Percentiles rank a stretch among this genome's conserved stretches.
phyloP scores from a whole-genome alignment of 306 rosid species.

The Vigna angularis region DNA sequence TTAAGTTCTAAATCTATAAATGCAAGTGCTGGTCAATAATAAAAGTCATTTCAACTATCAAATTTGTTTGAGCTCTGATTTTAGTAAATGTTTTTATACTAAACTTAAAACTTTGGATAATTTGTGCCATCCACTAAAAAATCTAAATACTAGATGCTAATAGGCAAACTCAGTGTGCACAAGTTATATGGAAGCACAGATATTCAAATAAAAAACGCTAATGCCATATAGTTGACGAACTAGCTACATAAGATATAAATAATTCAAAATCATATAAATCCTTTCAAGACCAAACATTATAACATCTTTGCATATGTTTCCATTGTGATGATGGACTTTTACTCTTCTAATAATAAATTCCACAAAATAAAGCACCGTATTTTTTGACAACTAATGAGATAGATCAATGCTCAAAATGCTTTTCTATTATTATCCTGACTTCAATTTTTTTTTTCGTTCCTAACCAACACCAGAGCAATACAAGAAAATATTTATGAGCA shows the following conservation, averaged over 20 bases:
- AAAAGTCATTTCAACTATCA: slow-evolving; percentile 24
- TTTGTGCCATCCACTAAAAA: background rate
- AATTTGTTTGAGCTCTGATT: slow-evolving; percentile 23
- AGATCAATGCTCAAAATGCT: slow-evolving; percentile 2
- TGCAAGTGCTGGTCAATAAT: slow-evolving; percentile 5
- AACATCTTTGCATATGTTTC: slow-evolving; percentile 14
- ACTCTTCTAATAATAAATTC: slow-evolving; percentile 4
- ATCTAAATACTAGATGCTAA: background rate
- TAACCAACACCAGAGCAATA: background rate
- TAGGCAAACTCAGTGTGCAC: background rate
- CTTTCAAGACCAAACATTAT: slow-evolving; percentile 13
- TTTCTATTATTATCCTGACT: background rate
- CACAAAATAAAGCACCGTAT: background rate
- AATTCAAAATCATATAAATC: background rate
- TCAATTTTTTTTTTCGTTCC: background rate
- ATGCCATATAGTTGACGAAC: background rate
- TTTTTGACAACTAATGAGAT: slow-evolving; percentile 11
- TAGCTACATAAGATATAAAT: slow-evolving; percentile 19
- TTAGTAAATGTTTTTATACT: slow-evolving; percentile 18
- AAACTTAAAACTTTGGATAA: slow-evolving; percentile 2
- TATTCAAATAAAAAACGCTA: background rate
- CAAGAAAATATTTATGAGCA: slow-evolving; percentile 15
- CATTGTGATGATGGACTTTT: background rate
- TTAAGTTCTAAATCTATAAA: slow-evolving; percentile 37
- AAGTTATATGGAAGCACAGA: background rate